These are phyloP conservation scores for Aspergillus viridinutans DNA, from an alignment of 2,329 filamentous ascomycete species.

Conservation along the genomic window DNA sequence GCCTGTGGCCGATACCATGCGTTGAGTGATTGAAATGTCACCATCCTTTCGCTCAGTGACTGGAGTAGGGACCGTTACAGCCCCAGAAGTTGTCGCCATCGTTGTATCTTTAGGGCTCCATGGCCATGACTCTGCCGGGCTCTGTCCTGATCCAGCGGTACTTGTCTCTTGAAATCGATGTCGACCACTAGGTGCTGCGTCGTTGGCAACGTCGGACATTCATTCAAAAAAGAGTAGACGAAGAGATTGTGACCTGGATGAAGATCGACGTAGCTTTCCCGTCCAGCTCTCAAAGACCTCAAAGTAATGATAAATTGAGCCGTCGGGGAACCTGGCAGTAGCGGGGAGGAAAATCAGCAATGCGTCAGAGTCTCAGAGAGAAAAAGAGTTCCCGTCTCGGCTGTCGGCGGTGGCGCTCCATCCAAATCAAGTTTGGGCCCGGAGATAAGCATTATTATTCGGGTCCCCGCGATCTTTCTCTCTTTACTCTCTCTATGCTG, in stretches of 20 bases:
- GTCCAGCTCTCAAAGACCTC: neutral
- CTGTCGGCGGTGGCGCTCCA: constrained; percentile 21
- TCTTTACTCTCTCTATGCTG: neutral
- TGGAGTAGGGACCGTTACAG: constrained; percentile 17
- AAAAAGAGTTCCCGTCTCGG: constrained; percentile 15
- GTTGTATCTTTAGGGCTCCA: constrained; percentile 28
- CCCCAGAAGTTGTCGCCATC: constrained; percentile 31
- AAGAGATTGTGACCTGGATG: neutral
- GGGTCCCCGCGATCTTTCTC: neutral
- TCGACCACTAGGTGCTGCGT: constrained; percentile 21
- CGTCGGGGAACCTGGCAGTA: neutral
- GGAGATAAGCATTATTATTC: constrained; percentile 12
- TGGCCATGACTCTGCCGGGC: constrained; percentile 25
- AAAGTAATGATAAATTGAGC: neutral
- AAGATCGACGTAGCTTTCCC: neutral
- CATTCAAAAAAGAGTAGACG: constrained; percentile 11
- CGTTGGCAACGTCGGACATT: constrained; percentile 24
- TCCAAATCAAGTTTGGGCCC: constrained; percentile 9
- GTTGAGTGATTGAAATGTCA: constrained; percentile 75
- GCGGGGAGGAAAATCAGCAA: constrained; percentile 1
- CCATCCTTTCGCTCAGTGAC: constrained; percentile 17
- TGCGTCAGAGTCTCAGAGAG: constrained; percentile 18
- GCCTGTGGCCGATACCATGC: constrained; percentile 90
- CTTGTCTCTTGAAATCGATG: constrained; percentile 15
- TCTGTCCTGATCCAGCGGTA: constrained; percentile 7